phyloP scores from a whole-genome alignment of 768 basidiomycete species.

The Tubosaeta brunneosetosa region DNA sequence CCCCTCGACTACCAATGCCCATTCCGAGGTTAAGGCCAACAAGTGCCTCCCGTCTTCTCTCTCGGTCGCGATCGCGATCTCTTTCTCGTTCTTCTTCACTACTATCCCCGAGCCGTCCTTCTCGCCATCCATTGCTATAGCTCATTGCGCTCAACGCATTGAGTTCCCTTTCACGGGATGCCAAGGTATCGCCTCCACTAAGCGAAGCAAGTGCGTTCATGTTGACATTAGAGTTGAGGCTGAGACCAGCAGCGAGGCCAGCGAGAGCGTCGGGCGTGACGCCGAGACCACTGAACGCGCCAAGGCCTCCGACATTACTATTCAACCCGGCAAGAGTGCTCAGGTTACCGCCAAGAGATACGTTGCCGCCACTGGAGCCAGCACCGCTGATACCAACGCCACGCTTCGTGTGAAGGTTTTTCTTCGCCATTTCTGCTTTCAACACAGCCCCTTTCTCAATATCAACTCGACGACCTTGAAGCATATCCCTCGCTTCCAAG shows the following conservation, averaged over 20 bases:
- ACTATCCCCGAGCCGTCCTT: slow-evolving; percentile 31
- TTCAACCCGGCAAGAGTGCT: slow-evolving; percentile 21
- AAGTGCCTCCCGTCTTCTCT: slow-evolving; percentile 39
- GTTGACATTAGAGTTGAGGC: slow-evolving; percentile 26
- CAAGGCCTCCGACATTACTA: slow-evolving; percentile 26
- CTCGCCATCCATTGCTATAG: slow-evolving; percentile 35
- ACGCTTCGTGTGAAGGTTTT: slow-evolving; percentile 95
- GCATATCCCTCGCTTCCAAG: slow-evolving; percentile 75
- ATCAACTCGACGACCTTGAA: slow-evolving; percentile 89
- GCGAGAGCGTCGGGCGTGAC: slow-evolving; percentile 27
- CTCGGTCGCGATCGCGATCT: slow-evolving; percentile 44
- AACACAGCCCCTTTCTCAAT: slow-evolving; percentile 88
- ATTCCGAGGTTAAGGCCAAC: slow-evolving; percentile 37
- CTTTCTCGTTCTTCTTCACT: slow-evolving; percentile 39
- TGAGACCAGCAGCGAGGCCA: slow-evolving; percentile 28
- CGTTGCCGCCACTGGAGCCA: slow-evolving; percentile 24
- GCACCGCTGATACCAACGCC: slow-evolving; percentile 66
- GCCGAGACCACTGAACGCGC: slow-evolving; percentile 20
- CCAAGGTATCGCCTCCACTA: slow-evolving; percentile 26
- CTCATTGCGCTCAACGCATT: slow-evolving; percentile 46
- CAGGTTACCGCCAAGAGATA: slow-evolving; percentile 25
- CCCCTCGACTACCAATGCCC: slow-evolving; percentile 39
- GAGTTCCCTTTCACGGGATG: slow-evolving; percentile 45
- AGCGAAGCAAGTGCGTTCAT: slow-evolving; percentile 25
- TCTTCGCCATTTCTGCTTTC: slow-evolving; percentile 99